Base-by-base conservation (phyloP, 495 filamentous ascomycete genomes). In the Cercophora sp. region DNA sequence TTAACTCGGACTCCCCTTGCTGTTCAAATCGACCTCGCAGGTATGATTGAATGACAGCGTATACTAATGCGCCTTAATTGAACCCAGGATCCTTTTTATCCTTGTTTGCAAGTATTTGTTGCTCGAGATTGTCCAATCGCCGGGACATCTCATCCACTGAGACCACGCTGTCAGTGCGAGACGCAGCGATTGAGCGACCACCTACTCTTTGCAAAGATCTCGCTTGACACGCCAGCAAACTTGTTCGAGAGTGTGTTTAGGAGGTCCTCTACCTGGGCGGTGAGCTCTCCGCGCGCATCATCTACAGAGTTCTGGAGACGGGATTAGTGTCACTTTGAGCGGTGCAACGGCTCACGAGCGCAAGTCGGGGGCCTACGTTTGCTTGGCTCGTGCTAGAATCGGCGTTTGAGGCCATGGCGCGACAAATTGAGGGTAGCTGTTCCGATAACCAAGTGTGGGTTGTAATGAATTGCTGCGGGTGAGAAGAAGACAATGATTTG, bases 61-160 rank as follows among this genome's bases (percentile, higher is more conserved):
- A n/a, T n/a, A n/a, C n/a, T n/a, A n/a, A n/a, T n/a, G n/a, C n/a
- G n/a, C n/a, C n/a, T n/a, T n/a, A n/a, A n/a, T n/a, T n/a, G n/a
- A n/a, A n/a, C n/a, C n/a, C 29, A 37, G 8, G 50, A 34, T 39
- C 50, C 51, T 51, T 61, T 26, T 71, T 77, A 24, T 79, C 74
- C 45, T 74, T 74, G 47, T 66, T 74, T 8, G 73, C 71, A 58
- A 79, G 75, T 26, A 91, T 70, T 15, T 85, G 84, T 35, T 86
- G 77, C 68, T 97, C 92, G 27, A 97, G 80, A 43, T 85, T 88
- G 64, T 97, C 92, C 4, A 97, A 70, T 15, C 92, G 85, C 53
- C 85, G 78, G 10, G 89, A 85, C 92, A 97, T 96, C 49, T 96
- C 93, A 60, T 97, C 92, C 84, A 97, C 91, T 96, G n/a, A n/a